A percentile compares a stretch with the other conserved stretches of the same genome.
These are phyloP conservation scores for Haplosporangium sp. DNA, from an alignment of 371 early-diverging fungal genomes.

Conservation along the genomic window DNA sequence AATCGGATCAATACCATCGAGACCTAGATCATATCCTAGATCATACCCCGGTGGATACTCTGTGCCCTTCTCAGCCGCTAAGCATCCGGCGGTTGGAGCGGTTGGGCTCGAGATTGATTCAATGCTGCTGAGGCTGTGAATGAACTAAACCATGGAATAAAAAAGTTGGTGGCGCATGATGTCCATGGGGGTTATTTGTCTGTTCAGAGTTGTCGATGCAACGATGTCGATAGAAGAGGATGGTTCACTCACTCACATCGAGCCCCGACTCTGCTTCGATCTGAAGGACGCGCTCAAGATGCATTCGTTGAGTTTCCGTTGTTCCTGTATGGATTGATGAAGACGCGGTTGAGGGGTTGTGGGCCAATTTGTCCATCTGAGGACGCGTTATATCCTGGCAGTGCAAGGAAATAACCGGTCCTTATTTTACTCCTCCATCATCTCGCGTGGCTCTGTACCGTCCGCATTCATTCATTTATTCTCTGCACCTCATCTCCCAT, in stretches of 20 bases:
- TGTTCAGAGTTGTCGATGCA: too few relatives aligned
- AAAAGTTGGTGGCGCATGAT: not conserved
- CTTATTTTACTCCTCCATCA: too few relatives aligned
- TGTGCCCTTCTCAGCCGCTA: too few relatives aligned
- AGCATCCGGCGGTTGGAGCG: not conserved
- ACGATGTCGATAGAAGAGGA: not conserved
- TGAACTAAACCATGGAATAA: constrained; percentile 3
- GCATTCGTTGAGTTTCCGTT: too few relatives aligned
- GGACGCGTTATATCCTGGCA: too few relatives aligned
- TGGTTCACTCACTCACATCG: constrained; percentile 33
- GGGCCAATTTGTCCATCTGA: too few relatives aligned
- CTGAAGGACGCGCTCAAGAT: constrained; percentile 30
- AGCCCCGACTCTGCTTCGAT: constrained; percentile 42
- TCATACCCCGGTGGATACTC: too few relatives aligned
- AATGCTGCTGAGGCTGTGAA: constrained; percentile 5
- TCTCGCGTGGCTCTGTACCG: too few relatives aligned
- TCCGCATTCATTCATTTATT: not conserved
- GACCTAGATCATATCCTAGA: constrained; percentile 16
- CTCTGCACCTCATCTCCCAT: not conserved
- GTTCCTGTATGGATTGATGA: too few relatives aligned
- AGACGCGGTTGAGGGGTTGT: too few relatives aligned
- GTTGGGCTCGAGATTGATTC: not conserved
- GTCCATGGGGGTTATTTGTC: too few relatives aligned
- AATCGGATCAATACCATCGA: constrained; percentile 40
- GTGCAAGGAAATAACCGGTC: too few relatives aligned